Evolutionary conservation across 2,329 filamentous ascomycete species (phyloP).

Genomic region (Fusarium siculi): DNA sequence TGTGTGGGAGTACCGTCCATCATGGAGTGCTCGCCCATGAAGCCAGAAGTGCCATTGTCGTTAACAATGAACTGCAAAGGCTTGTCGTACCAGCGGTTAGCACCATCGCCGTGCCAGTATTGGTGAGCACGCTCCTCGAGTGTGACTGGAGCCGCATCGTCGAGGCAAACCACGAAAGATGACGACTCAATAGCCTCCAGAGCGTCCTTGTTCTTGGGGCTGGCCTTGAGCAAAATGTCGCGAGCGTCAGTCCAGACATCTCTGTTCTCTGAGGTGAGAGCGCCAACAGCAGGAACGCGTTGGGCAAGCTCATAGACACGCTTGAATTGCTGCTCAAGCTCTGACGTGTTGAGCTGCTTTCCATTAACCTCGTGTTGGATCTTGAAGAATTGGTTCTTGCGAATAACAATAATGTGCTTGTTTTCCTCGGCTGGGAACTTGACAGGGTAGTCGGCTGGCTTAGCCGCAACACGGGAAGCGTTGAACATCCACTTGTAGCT

Average conservation of each 20-base stretch:
- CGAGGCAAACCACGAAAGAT: conserved; percentile 91
- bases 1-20: conserved; percentile 99
- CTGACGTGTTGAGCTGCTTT: conserved; percentile 85
- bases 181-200: conserved; percentile 87
- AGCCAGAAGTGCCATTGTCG: conserved; percentile 96
- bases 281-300: conserved; percentile 78
- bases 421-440: conserved; percentile 81
- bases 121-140: conserved; percentile 94
- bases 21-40: conserved; percentile 99
- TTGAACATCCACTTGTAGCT: conserved; percentile 99
- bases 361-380: conserved; percentile 83
- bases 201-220: conserved; percentile 79
- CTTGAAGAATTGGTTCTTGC: conserved; percentile 99
- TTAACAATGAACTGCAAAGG: conserved; percentile 97
- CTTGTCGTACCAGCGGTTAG: conserved; percentile 98
- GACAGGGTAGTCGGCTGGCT: conserved; percentile 81
- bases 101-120: conserved; percentile 98
- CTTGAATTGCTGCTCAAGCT: conserved; percentile 90
- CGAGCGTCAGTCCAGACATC: conserved; percentile 92
- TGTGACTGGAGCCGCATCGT: conserved; percentile 90
- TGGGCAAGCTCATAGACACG: conserved; percentile 82
- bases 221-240: conserved; percentile 78
- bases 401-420: conserved; percentile 88
- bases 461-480: conserved; percentile 83
- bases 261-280: conserved; percentile 90